These are phyloP conservation scores for Fusarium sulawesiense DNA, from an alignment of 2,329 filamentous ascomycete genomes.

Conservation along the genomic window DNA sequence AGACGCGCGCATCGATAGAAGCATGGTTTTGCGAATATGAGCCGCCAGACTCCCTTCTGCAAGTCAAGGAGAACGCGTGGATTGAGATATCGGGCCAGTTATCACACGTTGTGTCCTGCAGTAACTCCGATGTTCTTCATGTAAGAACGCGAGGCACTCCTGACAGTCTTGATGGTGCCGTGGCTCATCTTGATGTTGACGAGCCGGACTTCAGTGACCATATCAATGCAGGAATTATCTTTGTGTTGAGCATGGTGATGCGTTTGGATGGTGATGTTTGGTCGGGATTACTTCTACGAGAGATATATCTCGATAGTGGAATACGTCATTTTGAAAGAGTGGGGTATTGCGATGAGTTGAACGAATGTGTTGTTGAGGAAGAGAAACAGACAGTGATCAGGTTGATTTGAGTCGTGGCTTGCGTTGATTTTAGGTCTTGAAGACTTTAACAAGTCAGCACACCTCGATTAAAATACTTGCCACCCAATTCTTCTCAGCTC, in stretches of 20 bases:
- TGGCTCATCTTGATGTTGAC: neutral
- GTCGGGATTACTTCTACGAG: neutral
- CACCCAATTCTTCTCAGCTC: too few relatives aligned
- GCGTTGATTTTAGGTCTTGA: too few relatives aligned
- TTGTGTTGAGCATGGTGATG: neutral
- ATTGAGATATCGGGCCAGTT: neutral
- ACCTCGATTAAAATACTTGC: too few relatives aligned
- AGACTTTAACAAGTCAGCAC: too few relatives aligned
- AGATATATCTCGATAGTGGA: neutral
- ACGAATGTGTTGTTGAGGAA: neutral
- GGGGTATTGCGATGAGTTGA: neutral
- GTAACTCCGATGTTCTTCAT: neutral
- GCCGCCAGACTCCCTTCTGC: neutral
- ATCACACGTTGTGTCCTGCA: neutral
- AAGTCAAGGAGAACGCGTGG: neutral
- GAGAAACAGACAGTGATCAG: fast-evolving
- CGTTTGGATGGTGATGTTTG: neutral
- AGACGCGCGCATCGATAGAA: neutral
- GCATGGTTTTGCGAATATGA: neutral
- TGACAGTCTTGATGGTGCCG: neutral
- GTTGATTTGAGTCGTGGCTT: neutral
- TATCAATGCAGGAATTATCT: neutral
- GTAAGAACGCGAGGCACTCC: neutral
- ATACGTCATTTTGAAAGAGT: neutral
- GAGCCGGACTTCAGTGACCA: neutral